phyloP scores from a whole-genome alignment of 495 filamentous ascomycete genomes.

The Penicillium simplicissimum region DNA sequence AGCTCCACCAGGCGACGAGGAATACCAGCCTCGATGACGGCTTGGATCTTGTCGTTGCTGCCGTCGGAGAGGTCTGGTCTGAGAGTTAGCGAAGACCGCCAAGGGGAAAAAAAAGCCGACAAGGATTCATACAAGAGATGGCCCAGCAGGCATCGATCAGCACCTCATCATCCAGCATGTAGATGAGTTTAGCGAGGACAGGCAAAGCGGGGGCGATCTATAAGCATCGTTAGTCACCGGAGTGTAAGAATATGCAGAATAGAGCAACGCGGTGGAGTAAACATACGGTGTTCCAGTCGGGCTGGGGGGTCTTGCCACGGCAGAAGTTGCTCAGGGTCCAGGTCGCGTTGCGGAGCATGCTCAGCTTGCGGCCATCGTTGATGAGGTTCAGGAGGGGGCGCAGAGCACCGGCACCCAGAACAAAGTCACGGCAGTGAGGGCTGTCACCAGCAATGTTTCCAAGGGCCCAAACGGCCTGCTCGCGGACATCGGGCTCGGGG shows the following conservation, averaged over 20 bases:
- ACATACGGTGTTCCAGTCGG: slow-evolving; percentile 90
- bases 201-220: slow-evolving; percentile 96
- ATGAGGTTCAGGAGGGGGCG: slow-evolving; percentile 85
- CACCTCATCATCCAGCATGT: slow-evolving; percentile 97
- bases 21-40: slow-evolving; percentile 97
- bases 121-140: slow-evolving; percentile 65
- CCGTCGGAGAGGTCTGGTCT: slow-evolving; percentile 82
- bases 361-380: slow-evolving; percentile 96
- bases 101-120: not conserved
- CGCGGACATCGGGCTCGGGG: slow-evolving; percentile 96
- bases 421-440: slow-evolving; percentile 94
- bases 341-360: slow-evolving; percentile 98
- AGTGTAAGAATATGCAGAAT: not conserved
- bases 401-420: slow-evolving; percentile 84
- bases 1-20: slow-evolving; percentile 96
- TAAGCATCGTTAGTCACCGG: slow-evolving; percentile 18
- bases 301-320: slow-evolving; percentile 98
- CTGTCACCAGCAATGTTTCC: slow-evolving; percentile 99
- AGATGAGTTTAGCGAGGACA: slow-evolving; percentile 94
- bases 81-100: not conserved
- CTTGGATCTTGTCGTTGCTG: slow-evolving; percentile 98
- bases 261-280: not conserved
- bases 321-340: slow-evolving; percentile 99
- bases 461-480: slow-evolving; percentile 98
- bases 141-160: slow-evolving; percentile 99